Base-by-base conservation (phyloP, 2,329 filamentous ascomycete genomes). In the Trichoderma simmonsii region DNA sequence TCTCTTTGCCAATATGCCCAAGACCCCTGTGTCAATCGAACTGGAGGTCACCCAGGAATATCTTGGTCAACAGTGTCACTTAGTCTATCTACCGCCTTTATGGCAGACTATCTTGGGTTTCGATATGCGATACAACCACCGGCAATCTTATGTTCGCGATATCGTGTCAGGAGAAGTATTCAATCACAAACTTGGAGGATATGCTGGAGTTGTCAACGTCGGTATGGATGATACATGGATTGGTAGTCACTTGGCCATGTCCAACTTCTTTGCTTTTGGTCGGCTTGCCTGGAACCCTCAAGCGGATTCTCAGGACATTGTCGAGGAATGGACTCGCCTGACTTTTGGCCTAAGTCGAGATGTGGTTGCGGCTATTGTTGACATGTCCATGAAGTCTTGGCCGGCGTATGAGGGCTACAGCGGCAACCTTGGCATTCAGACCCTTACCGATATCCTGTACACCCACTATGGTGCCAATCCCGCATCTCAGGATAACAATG, bases 261-360 rank as follows among this genome's bases (percentile, higher is more conserved):
- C 89, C 0, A 93, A 93, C 77, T 80, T 93, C 1, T 93, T 92
- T 75, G 90, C 90, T 0, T 93, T 89, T 75, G 91, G 91, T 11
- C 85, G 86, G 3, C 78, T 93, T 18, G 90, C 90, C 0, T 93
- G 91, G 91, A 81, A 91, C 68, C 88, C 91, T 82, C 0, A 75
- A 79, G 36, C 66, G 0, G 84, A 88, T 57, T 70, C 78, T 1
- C 63, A 73, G 9, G 66, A 69, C 9, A 61, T 70, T 66, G 0
- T 84, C 92, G 3, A 89, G 75, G 88, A 91, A 72, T 93, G 91
- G 91, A 89, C 85, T n/a, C 85, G 87, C 3, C 82, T 93, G 26
- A 93, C 91, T 0, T 93, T 93, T 75, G 85, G 88, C 2, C 79
- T 83, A 12, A 85, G 91, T 71, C 78, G 78, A 0, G 77, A 80